Evolutionary conservation across 2,329 filamentous ascomycete genomes (phyloP).

Genomic region (Neofusicoccum cordaticola): DNA sequence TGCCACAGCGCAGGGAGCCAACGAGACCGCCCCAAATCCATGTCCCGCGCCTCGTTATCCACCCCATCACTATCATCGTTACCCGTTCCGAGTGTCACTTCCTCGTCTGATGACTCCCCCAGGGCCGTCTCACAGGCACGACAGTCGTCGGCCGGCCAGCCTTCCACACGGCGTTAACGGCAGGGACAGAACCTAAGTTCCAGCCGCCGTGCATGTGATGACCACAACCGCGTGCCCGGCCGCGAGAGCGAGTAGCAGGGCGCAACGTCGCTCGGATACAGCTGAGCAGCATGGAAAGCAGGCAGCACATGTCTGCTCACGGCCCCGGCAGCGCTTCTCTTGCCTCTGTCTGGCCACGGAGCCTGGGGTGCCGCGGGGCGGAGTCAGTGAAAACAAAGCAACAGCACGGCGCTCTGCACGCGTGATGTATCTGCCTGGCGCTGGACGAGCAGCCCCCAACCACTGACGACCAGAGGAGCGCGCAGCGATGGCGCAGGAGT

Average conservation of each 20-base stretch:
- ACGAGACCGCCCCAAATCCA: not conserved
- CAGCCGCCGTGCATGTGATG: conserved; percentile 1
- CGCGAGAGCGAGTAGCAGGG: not conserved
- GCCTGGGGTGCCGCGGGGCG: not conserved
- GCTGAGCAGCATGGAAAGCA: not conserved
- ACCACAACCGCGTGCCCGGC: not conserved
- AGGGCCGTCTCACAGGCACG: conserved; percentile 2
- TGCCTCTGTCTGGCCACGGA: not conserved
- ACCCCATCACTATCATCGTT: not conserved
- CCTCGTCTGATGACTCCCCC: not conserved
- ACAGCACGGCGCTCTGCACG: not conserved
- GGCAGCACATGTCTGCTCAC: not conserved
- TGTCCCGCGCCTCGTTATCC: not conserved
- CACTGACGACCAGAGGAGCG: not conserved
- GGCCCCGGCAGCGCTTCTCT: not conserved
- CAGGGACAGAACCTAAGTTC: not conserved
- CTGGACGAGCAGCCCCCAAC: no score
- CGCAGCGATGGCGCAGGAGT: not conserved
- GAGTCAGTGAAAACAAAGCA: not conserved
- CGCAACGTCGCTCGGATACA: not conserved
- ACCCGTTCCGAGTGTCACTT: not conserved
- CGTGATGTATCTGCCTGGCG: conserved; percentile 2
- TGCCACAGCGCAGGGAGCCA: not conserved
- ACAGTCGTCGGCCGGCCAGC: not conserved
- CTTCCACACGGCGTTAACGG: not conserved